These are phyloP conservation scores for Ophiostoma sp. DNA, from an alignment of 2,329 filamentous ascomycete species.

Conservation along the genomic window DNA sequence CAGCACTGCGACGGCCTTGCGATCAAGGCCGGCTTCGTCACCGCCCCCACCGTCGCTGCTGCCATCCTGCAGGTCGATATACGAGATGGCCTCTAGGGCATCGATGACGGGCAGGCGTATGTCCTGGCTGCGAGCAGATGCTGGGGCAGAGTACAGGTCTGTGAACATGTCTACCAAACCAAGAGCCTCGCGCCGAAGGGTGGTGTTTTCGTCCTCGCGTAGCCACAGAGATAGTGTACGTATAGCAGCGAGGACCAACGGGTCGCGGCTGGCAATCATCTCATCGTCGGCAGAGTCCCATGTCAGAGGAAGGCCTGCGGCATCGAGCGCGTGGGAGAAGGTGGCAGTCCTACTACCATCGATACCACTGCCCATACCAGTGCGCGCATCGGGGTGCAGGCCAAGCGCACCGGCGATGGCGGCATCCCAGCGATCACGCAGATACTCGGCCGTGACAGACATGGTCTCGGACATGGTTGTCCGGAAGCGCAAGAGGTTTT, in stretches of 20 bases:
- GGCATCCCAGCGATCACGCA: constrained; percentile 65
- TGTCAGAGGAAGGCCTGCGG: constrained; percentile 40
- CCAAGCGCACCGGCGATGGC: constrained; percentile 57
- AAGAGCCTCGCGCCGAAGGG: constrained; percentile 50
- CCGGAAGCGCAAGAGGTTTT: constrained; percentile 56
- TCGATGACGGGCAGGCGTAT: constrained; percentile 54
- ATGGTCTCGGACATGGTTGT: constrained; percentile 58
- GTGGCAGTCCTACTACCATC: background rate
- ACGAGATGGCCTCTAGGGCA: constrained; percentile 55
- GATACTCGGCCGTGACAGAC: constrained; percentile 57
- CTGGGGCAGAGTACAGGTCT: constrained; percentile 47
- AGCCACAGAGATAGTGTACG: constrained; percentile 59
- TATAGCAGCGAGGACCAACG: constrained; percentile 54
- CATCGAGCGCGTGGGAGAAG: constrained; percentile 26
- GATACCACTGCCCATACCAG: constrained; percentile 26
- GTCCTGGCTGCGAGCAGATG: constrained; percentile 38
- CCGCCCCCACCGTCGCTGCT: constrained; percentile 36
- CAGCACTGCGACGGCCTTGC: constrained; percentile 38
- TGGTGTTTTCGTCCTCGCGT: constrained; percentile 61
- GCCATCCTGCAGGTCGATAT: constrained; percentile 30
- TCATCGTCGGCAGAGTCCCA: constrained; percentile 53
- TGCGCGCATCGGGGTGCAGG: constrained; percentile 52
- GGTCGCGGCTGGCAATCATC: constrained; percentile 47
- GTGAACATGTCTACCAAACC: constrained; percentile 60
- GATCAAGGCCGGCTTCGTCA: constrained; percentile 39